Evolutionary conservation across 2,329 filamentous ascomycete genomes (phyloP), one percentile per base, ranked within the genome.

Genomic region (Ophiostoma himal-ulmi): DNA sequence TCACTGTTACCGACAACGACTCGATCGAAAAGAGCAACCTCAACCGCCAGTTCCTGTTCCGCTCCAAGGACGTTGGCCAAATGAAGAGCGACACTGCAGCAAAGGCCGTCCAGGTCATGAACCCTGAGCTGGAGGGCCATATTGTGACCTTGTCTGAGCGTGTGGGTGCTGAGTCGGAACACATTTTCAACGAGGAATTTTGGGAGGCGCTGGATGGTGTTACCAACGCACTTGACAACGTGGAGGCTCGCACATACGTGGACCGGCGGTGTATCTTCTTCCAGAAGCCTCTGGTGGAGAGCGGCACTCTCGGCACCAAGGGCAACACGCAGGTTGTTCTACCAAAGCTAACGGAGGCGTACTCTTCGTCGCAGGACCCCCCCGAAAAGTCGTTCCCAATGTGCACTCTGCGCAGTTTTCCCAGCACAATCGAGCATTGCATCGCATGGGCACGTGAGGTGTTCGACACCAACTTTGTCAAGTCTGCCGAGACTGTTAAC

Each of bases 311-410:
- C n/a, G 95, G 95, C 68, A 98, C 96, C 71, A 99, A 99, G 85
- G 95, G 95, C 77, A 99, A 99, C 82, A 97, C 93, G 7, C 95
- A 99, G 78, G 95, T 99, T 72, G 89, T 99, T 67, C 86, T 99
- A 71, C 96, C 95, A 13, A 87, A 88, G 75, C 82, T 97, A 73
- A 98, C 95, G 0, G 96, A 99, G 80, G 98, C 95, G 0, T 99
- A 99, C 83, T 97, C 95, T 0, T 85, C 83, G 4, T 98, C 95
- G 26, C 94, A 97, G 79, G 96, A 99, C 79, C 95, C 95, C 0
- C 95, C 95, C 0, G 96, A 99, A 84, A 93, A 97, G 82, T 96
- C 95, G 0, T 98, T 99, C 85, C 95, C 95, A 0, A 98, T 98
- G 94, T 99, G 95, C 80, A 98, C 95, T 5, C 86, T 99, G 73